Evolutionary conservation across 805 yeast genomes (phyloP).

Genomic region (Candida saitoana): DNA sequence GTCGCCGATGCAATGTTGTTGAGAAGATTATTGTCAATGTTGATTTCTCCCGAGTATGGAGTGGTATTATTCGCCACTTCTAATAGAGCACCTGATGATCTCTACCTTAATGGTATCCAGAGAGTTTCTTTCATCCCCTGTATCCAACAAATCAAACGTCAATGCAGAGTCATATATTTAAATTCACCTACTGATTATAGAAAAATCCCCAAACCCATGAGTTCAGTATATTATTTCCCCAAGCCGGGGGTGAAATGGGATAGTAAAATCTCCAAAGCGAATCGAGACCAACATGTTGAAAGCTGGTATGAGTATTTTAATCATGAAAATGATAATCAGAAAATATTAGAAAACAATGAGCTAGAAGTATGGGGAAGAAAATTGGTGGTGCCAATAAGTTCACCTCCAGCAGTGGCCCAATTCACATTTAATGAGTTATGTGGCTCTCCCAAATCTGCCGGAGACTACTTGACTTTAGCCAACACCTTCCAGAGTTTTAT

Average conservation of each 20-base stretch:
- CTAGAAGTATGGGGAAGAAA: constrained; percentile 86
- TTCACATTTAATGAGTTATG: constrained; percentile 84
- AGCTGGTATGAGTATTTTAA: constrained; percentile 80
- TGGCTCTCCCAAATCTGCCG: constrained; percentile 85
- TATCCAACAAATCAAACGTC: constrained; percentile 68
- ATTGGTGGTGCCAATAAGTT: constrained; percentile 67
- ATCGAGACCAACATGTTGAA: constrained; percentile 58
- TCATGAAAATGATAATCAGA: constrained; percentile 44
- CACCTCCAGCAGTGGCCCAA: constrained; percentile 81
- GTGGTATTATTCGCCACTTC: constrained; percentile 89
- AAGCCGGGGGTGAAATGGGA: constrained; percentile 54
- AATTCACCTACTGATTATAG: constrained; percentile 94
- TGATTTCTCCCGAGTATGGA: constrained; percentile 74
- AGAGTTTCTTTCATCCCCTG: constrained; percentile 90
- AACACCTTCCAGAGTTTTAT: constrained; percentile 69
- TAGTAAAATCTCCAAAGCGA: constrained; percentile 46
- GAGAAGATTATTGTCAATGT: constrained; percentile 63
- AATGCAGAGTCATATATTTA: constrained; percentile 72
- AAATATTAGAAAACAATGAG: constrained; percentile 17
- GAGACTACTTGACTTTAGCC: constrained; percentile 87
- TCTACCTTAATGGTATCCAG: constrained; percentile 92
- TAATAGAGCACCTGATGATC: constrained; percentile 89
- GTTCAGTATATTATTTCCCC: constrained; percentile 76
- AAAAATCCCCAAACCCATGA: constrained; percentile 76
- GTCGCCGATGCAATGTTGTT: constrained; percentile 98